phyloP scores from a whole-genome alignment of 805 yeast species.

The Metschnikowia gelsemii region DNA sequence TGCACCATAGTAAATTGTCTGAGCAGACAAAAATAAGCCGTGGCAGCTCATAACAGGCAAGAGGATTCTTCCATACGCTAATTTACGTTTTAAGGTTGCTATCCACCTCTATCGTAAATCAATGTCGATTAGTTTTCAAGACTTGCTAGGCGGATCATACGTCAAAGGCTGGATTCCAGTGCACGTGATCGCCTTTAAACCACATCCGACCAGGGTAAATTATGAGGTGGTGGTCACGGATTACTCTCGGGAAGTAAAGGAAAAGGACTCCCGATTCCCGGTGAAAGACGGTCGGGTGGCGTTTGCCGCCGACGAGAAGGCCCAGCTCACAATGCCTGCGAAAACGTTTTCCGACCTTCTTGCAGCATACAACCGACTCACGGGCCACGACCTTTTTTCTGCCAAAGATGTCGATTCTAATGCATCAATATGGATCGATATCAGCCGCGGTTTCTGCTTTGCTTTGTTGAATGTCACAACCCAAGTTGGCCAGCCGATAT shows the following conservation, averaged over 20 bases:
- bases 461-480: constrained; percentile 4
- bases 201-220: constrained; percentile 7
- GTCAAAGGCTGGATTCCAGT: constrained; percentile 8
- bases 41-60: too few species aligned
- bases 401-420: constrained; percentile 9
- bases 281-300: constrained; percentile 6
- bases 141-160: constrained; percentile 8
- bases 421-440: constrained; percentile 12
- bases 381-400: constrained; percentile 10
- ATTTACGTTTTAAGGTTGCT: too few species aligned
- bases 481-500: constrained; percentile 5
- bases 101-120: too few species aligned
- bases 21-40: too few species aligned
- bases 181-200: constrained; percentile 19
- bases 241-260: constrained; percentile 11
- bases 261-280: background rate
- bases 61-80: too few species aligned
- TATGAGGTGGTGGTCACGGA: constrained; percentile 17
- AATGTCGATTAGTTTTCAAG: constrained; percentile 8
- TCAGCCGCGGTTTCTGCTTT: constrained; percentile 12
- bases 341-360: constrained; percentile 5
- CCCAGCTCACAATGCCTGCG: constrained; percentile 3
- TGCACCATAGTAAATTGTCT: too few species aligned
- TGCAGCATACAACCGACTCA: constrained; percentile 5
- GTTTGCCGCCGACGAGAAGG: constrained; percentile 4